Percentiles rank a stretch among this genome's conserved stretches.
These are phyloP conservation scores for Leucogyrophana mollusca DNA, from an alignment of 768 basidiomycete species.

Conservation along the genomic window DNA sequence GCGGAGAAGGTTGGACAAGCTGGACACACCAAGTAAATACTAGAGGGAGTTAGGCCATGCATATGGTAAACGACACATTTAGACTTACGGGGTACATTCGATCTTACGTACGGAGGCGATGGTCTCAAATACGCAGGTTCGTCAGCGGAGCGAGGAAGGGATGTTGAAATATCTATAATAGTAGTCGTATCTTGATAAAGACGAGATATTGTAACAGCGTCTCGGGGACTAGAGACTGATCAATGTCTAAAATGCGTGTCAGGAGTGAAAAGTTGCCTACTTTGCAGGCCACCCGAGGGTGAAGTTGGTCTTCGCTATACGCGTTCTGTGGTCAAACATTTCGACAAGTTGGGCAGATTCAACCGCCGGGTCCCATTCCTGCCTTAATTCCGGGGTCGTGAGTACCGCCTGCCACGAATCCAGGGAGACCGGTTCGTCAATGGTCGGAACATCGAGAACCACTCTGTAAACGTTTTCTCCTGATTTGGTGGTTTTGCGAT, in stretches of 20 bases:
- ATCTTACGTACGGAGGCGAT: slow-evolving; percentile 89
- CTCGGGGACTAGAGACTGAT: slow-evolving; percentile 68
- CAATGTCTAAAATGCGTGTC: slow-evolving; percentile 5
- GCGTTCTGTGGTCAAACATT: slow-evolving; percentile 79
- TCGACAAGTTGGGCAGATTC: slow-evolving; percentile 82
- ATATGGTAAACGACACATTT: slow-evolving; percentile 4
- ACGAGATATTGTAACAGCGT: slow-evolving; percentile 91
- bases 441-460: slow-evolving; percentile 70
- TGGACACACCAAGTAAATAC: slow-evolving; percentile 97
- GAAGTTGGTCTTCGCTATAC: slow-evolving; percentile 89
- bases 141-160: slow-evolving; percentile 86
- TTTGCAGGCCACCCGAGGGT: slow-evolving; percentile 96
- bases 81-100: slow-evolving; percentile 70
- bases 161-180: slow-evolving; percentile 88
- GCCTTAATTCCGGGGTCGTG: slow-evolving; percentile 81
- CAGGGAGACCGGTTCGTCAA: slow-evolving; percentile 56
- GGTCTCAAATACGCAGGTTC: slow-evolving; percentile 91
- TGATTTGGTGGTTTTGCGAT: slow-evolving; percentile 64
- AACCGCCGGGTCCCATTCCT: slow-evolving; percentile 94
- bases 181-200: slow-evolving; percentile 79
- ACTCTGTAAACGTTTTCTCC: slow-evolving; percentile 83
- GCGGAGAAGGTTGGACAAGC: slow-evolving; percentile 42
- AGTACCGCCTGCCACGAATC: slow-evolving; percentile 83
- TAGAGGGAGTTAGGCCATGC: slow-evolving; percentile 22
- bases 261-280: slow-evolving; percentile 46